A percentile compares a stretch with the other conserved stretches of the same genome.
These are phyloP conservation scores for Pythium dissotocum DNA, from an alignment of 352 stramenopile species.

Conservation along the genomic window DNA sequence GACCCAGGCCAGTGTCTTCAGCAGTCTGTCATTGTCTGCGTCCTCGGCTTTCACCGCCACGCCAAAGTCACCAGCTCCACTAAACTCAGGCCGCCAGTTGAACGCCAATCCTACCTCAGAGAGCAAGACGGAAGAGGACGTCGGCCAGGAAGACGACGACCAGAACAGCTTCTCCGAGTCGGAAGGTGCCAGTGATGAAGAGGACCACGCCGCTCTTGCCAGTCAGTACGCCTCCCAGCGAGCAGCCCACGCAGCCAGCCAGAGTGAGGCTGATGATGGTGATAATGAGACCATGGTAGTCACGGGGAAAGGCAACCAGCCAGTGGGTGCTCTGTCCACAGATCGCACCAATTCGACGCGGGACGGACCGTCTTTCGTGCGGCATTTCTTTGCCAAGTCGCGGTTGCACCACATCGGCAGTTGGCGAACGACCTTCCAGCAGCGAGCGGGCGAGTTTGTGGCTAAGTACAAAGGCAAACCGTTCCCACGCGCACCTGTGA, in stretches of 20 bases:
- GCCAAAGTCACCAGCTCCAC: conserved; percentile 4
- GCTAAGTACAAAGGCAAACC: conserved; percentile 54
- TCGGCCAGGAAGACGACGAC: conserved; percentile 8
- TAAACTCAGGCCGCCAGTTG: background rate
- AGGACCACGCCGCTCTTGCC: conserved; percentile 18
- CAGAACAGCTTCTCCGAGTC: conserved; percentile 27
- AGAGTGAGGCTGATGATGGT: background rate
- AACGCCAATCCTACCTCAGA: background rate
- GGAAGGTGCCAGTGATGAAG: conserved; percentile 29
- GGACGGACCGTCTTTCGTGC: conserved; percentile 74
- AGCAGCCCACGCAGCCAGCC: background rate
- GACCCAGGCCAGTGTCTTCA: conserved; percentile 52
- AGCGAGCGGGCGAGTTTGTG: conserved; percentile 60
- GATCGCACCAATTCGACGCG: conserved; percentile 58
- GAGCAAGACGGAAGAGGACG: background rate
- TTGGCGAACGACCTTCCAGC: conserved; percentile 76
- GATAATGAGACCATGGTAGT: background rate
- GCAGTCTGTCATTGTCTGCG: conserved; percentile 23
- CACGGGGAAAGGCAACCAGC: background rate
- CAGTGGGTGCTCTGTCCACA: background rate
- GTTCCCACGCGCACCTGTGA: conserved; percentile 35
- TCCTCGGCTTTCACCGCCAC: conserved; percentile 1
- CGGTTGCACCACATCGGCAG: conserved; percentile 84
- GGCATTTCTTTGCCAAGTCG: conserved; percentile 85
- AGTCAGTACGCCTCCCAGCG: conserved; percentile 25